Conservation (phyloP, 1,139 yeast genomes). For the Taphrina flavorubra region DNA sequence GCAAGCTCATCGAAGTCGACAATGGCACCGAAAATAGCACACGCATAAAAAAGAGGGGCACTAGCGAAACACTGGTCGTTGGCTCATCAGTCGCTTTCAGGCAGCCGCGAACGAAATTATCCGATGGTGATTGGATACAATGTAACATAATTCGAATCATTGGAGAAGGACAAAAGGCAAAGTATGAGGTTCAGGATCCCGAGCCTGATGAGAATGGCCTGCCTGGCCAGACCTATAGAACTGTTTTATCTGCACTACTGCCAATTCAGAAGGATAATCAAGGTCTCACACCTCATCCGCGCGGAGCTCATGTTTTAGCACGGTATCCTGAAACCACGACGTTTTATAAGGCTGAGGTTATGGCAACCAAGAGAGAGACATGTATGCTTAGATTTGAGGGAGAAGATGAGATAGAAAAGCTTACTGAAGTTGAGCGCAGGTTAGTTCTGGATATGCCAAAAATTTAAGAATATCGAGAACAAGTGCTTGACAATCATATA, state of each 20-base stretch:
- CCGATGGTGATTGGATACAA: conserved; percentile 92
- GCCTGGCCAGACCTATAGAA: conserved; percentile 62
- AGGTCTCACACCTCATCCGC: conserved; percentile 65
- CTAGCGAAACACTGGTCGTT: conserved; percentile 49
- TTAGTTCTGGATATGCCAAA: conserved; percentile 60
- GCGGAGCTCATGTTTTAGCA: conserved; percentile 84
- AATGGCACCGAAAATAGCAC: background rate
- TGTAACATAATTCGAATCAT: conserved; percentile 82
- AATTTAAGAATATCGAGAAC: background rate
- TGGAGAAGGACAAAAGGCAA: conserved; percentile 69
- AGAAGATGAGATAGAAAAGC: conserved; percentile 95
- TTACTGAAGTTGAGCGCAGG: conserved; percentile 87
- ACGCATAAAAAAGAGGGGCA: conserved; percentile 8
- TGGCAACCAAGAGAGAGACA: conserved; percentile 71
- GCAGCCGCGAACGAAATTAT: conserved; percentile 56
- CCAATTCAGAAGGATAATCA: conserved; percentile 65
- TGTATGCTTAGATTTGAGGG: conserved; percentile 91
- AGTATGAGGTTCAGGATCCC: conserved; percentile 88
- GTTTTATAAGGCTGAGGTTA: conserved; percentile 91
- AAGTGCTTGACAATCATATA: too few relatives aligned
- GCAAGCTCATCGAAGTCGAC: conserved; percentile 42
- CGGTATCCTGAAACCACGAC: conserved; percentile 98
- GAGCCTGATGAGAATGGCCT: conserved; percentile 87
- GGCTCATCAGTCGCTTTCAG: conserved; percentile 91
- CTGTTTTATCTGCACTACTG: conserved; percentile 78